phyloP scores from a whole-genome alignment of 139 green algal species.

The Chlamydomonas sphaeroides region DNA sequence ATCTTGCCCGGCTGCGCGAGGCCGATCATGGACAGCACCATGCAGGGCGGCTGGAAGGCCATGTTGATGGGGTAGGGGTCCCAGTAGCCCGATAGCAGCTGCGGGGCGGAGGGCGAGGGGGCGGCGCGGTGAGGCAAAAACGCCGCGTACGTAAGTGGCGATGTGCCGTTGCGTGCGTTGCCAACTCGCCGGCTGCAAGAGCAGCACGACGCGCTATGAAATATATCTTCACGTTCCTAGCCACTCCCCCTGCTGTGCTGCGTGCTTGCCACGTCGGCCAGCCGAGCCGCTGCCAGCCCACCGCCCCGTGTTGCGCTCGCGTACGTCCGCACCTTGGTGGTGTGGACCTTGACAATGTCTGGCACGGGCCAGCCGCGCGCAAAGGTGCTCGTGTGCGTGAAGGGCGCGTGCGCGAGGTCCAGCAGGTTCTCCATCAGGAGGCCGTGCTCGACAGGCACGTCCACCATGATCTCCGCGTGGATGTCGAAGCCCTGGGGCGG shows the following conservation, averaged over 20 bases:
- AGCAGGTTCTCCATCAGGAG: conserved; percentile 99
- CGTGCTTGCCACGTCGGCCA: too few species aligned
- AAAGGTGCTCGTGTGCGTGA: conserved; percentile 98
- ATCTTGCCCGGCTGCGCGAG: conserved; percentile 93
- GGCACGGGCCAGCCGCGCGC: conserved; percentile 96
- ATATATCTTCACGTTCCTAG: too few species aligned
- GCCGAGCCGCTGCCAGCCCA: too few species aligned
- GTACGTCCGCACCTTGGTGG: conserved; percentile 50
- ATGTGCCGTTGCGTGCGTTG: too few species aligned
- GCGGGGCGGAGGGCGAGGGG: neutral
- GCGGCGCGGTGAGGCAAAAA: too few species aligned
- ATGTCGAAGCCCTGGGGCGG: conserved; percentile 80
- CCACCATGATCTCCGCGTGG: conserved; percentile 90
- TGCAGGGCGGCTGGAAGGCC: conserved; percentile 95
- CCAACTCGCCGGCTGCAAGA: too few species aligned
- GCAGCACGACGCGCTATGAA: too few species aligned
- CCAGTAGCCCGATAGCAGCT: conserved; percentile 85
- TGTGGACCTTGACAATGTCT: conserved; percentile 89
- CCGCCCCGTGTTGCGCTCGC: too few species aligned
- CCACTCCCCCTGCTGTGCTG: too few species aligned
- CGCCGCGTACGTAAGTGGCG: too few species aligned
- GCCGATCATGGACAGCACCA: conserved; percentile 90
- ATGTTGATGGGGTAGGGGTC: conserved; percentile 99
- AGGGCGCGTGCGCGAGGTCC: conserved; percentile 98
- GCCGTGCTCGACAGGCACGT: conserved; percentile 98